Base-by-base conservation (phyloP, 2,329 filamentous ascomycete genomes). In the Tolypocladium capitatum region DNA sequence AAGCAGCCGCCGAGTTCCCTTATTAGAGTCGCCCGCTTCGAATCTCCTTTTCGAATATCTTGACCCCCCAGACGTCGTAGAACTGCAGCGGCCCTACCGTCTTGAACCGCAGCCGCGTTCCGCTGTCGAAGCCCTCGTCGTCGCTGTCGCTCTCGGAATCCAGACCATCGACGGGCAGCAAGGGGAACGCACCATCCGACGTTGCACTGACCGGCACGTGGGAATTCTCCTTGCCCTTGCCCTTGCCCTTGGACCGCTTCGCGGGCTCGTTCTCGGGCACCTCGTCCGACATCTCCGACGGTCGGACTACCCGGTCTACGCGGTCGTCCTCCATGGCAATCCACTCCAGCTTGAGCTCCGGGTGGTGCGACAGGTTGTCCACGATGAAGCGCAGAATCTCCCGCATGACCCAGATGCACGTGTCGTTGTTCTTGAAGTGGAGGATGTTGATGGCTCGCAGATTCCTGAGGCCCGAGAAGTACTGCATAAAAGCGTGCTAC, bases 41-140 rank as follows among this genome's bases (percentile, higher is more conserved):
- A 44, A 80, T 61, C 56, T 80, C 75, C 60, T 78, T 80, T 54
- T 75, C 69, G 52, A 80, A 81, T 45, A 81, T 80, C 51, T 67
- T 68, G 33, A 80, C 68, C 0, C 68, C 75, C 64, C 64, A 66
- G 10, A 65, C 64, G 32, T 68, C 65, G 43, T 66, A 65, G 49
- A 66, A 67, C 36, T 62, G 65, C 35, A 67, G 48, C 16, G 63
- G 63, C 2, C 64, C 64, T 34, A 65, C 55, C 1, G 63, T 66
- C 56, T 60, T 65, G 47, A 63, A 63, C 16, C 63, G 58, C 45
- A 67, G 59, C 35, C 62, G 57, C 40, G 57, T 60, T 27, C 60
- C 63, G 40, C 52, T 57, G 47, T 61, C 61, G 31, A 54, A 53
- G 10, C 46, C 57, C 45, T 62, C 58, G 27, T 64, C 62, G 1